Conservation (phyloP, 1,284 basidiomycete genomes). For the Pisolithus thermaeus region DNA sequence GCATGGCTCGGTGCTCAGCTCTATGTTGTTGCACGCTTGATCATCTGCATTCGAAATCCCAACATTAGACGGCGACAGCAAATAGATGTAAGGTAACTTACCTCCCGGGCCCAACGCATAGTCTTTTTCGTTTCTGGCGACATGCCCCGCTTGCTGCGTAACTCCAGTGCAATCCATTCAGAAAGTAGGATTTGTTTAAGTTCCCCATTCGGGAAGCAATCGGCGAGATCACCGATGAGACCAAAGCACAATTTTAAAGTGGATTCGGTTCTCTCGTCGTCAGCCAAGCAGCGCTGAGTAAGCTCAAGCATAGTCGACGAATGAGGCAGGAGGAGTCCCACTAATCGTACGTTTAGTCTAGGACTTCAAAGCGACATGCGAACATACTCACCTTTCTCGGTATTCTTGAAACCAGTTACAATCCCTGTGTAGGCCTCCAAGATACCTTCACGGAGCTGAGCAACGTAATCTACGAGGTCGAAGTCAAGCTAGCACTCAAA, state of each 20-base stretch:
- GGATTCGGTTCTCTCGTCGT: slow-evolving; percentile 81
- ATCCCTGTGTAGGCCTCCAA: slow-evolving; percentile 96
- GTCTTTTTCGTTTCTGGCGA: slow-evolving; percentile 71
- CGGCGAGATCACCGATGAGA: slow-evolving; percentile 89
- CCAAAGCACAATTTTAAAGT: slow-evolving; percentile 77
- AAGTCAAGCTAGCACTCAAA: slow-evolving; percentile 64
- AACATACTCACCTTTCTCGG: slow-evolving; percentile 59
- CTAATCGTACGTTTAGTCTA: slow-evolving; percentile 30
- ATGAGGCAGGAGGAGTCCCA: slow-evolving; percentile 66
- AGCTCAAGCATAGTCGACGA: slow-evolving; percentile 78
- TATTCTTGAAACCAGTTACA: slow-evolving; percentile 84
- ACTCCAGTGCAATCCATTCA: slow-evolving; percentile 78
- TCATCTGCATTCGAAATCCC: slow-evolving; percentile 43
- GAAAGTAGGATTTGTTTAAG: slow-evolving; percentile 76
- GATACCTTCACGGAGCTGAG: slow-evolving; percentile 88
- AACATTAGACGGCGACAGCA: not conserved
- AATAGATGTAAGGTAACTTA: slow-evolving; percentile 27
- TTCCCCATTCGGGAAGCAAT: slow-evolving; percentile 75
- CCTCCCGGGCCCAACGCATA: slow-evolving; percentile 79
- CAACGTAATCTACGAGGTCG: slow-evolving; percentile 91
- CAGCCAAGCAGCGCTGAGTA: slow-evolving; percentile 72
- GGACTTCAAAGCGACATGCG: not conserved
- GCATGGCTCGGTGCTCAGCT: slow-evolving; percentile 15
- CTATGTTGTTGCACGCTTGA: slow-evolving; percentile 65
- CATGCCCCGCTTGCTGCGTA: slow-evolving; percentile 68